Base-by-base conservation (phyloP, 2,329 filamentous ascomycete genomes). In the Penicillium oxalicum region DNA sequence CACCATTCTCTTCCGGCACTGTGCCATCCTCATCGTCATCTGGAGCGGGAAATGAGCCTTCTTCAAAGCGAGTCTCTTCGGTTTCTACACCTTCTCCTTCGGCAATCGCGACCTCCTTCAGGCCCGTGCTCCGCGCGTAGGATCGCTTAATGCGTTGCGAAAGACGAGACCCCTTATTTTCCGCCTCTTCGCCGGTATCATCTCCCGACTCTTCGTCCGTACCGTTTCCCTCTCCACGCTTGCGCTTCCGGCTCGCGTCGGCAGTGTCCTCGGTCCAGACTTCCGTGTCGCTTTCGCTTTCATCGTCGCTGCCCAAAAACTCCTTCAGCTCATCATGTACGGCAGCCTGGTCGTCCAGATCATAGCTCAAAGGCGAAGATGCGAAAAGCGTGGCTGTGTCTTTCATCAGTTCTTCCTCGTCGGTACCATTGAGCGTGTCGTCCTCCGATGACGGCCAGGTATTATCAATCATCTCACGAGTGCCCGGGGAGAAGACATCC, bases 321-420 rank as follows among this genome's bases (percentile, higher is more conserved):
- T 88, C 87, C 11, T 80, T 81, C 8, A 94, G 72, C 61, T 94
- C 89, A 50, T 86, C 83, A 55, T 89, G 83, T 1, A 80, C 77
- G 8, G 72, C 76, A 4, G 74, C 78, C 75, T 83, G 84, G 61
- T 87, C 77, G 47, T 85, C 81, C 11, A 72, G 77, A 44, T 82
- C 77, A 52, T 82, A 78, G 2, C 79, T 80, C 13, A 76, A 75
- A 1, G 67, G 74, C 4, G 74, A 74, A 39, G 64, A 74, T 42
- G 78, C 76, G 8, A 66, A 67, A 9, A 78, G 65, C 0, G 78
- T 11, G 11, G 29, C 77, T 1, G 71, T 63, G 0, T 77, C 77
- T 51, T 77, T 70, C 39, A 77, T 67, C 27, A 78, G 73, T 5
- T 75, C 75, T 12, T 78, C 74, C 29, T 73, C 72, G 29, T 75